Percentiles rank a stretch among this genome's conserved stretches.
Conservation (phyloP, 2,329 filamentous ascomycete genomes). For the Colletotrichum acutatum region DNA sequence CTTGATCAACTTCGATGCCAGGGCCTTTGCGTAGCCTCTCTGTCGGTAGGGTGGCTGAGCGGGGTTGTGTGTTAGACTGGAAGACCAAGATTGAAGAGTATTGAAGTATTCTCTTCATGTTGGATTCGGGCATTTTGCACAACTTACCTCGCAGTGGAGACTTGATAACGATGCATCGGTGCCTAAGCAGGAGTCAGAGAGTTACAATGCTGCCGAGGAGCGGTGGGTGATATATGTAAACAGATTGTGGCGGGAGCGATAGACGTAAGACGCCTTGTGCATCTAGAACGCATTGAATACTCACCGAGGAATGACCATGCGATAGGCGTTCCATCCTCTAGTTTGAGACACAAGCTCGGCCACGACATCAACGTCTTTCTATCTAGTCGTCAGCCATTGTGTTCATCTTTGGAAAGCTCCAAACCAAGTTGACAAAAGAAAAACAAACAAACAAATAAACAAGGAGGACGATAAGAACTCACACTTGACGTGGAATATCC, state of each 20-base stretch:
- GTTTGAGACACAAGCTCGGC: slow-evolving; percentile 59
- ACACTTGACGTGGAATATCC: slow-evolving; percentile 65
- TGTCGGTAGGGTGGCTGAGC: slow-evolving; percentile 64
- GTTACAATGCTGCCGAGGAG: background rate
- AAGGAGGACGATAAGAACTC: slow-evolving; percentile 38
- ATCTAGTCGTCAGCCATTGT: background rate
- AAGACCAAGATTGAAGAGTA: background rate
- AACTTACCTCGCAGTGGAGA: slow-evolving; percentile 66
- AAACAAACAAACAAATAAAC: too few species aligned
- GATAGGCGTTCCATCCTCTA: slow-evolving; percentile 59
- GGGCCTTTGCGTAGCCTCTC: slow-evolving; percentile 69
- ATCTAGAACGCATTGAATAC: background rate
- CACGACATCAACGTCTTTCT: slow-evolving; percentile 56
- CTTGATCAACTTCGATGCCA: slow-evolving; percentile 68
- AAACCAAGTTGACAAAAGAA: too few species aligned
- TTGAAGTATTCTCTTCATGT: background rate
- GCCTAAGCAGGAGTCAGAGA: slow-evolving; percentile 48
- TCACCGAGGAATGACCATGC: slow-evolving; percentile 72
- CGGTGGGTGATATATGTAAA: background rate
- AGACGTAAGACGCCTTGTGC: too few species aligned
- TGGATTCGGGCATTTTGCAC: background rate
- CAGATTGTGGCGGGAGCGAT: background rate
- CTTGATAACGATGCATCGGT: slow-evolving; percentile 71
- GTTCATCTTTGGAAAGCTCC: background rate
- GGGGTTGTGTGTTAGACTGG: background rate